phyloP scores from a whole-genome alignment of 768 basidiomycete species.

The Tephrocybe sp. region DNA sequence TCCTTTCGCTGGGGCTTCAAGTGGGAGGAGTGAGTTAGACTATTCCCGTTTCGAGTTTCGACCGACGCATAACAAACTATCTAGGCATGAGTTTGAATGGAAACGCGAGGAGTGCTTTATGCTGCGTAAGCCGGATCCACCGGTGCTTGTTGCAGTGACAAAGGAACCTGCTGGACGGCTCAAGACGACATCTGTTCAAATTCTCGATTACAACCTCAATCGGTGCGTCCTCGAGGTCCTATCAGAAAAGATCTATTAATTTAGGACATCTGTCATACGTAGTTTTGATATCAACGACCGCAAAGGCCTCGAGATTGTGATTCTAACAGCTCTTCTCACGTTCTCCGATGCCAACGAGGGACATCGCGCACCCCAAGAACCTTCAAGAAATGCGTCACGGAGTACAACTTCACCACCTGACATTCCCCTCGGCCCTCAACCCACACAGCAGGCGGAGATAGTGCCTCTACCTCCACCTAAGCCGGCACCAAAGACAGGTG shows the following conservation, averaged over 20 bases:
- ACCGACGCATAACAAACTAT: not conserved
- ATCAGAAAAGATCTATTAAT: not conserved
- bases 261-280: not conserved
- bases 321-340: conserved; percentile 72
- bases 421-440: not conserved
- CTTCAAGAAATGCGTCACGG: conserved; percentile 3
- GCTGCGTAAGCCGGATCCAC: conserved; percentile 82
- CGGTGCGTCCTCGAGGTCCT: conserved; percentile 38
- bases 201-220: conserved; percentile 84
- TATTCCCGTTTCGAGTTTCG: not conserved
- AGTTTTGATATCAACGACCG: conserved; percentile 85
- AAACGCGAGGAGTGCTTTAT: conserved; percentile 81
- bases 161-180: conserved; percentile 69
- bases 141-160: conserved; percentile 79
- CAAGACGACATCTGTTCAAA: conserved; percentile 65
- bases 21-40: conserved; percentile 72
- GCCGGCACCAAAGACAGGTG: conserved; percentile 61
- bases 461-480: conserved; percentile 54
- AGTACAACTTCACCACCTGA: not conserved
- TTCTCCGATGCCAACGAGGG: conserved; percentile 70
- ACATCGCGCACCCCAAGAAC: conserved; percentile 35
- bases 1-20: conserved; percentile 76
- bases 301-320: conserved; percentile 82
- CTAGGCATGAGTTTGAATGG: conserved; percentile 86
- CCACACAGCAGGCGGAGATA: not conserved